phyloP scores from a whole-genome alignment of 306 rosid species.

The Spatholobus suberectus region DNA sequence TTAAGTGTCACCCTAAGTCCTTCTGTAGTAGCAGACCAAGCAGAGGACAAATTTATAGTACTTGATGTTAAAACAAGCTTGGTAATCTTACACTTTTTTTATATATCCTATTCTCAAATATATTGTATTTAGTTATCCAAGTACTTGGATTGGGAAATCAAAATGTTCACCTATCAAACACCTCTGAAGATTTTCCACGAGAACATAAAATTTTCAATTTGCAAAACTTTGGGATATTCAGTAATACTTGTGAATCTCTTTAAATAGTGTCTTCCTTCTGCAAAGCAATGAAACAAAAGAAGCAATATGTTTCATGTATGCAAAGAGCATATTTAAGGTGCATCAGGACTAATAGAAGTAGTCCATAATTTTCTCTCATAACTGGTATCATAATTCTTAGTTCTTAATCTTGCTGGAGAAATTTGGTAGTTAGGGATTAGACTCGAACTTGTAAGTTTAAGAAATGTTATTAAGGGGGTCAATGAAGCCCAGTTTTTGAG shows the following conservation, averaged over 20 bases:
- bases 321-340: background rate
- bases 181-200: background rate
- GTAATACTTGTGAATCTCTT: background rate
- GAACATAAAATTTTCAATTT: background rate
- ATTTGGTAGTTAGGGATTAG: constrained; percentile 4
- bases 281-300: background rate
- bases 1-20: background rate
- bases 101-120: background rate
- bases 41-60: too few relatives aligned
- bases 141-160: background rate
- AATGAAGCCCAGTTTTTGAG: background rate
- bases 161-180: background rate
- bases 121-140: background rate
- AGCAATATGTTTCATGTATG: background rate
- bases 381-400: background rate
- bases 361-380: background rate
- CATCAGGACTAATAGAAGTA: background rate
- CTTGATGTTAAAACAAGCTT: too few relatives aligned
- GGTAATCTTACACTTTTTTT: too few relatives aligned
- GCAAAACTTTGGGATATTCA: background rate
- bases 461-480: background rate
- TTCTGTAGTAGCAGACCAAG: too few relatives aligned
- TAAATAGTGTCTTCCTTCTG: background rate
- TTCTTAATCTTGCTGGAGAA: background rate
- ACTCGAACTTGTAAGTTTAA: background rate